Evolutionary conservation across 306 rosid species (phyloP), one percentile per base, ranked within the genome.

Genomic region (Pachyrhizus erosus): DNA sequence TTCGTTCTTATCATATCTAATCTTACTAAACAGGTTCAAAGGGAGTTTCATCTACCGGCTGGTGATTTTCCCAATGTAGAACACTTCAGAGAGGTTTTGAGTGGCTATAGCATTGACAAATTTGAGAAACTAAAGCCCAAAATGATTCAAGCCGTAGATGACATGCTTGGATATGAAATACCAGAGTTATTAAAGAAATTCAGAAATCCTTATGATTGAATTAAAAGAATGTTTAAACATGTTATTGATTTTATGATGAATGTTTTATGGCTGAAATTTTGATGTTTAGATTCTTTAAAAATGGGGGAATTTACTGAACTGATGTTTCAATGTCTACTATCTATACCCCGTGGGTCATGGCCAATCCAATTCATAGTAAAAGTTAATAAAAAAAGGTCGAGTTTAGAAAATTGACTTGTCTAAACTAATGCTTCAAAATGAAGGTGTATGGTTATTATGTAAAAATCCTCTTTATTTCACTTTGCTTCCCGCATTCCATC

Each of bases 131-230:
- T 96, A 72, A 96, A 91, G 88, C 93, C 99, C 24, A 93, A 91
- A 87, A 91, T 96, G 99, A 88, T 96, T 77, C 93, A 93, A 87
- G 87, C 92, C 0, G 97, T 96, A 0, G 98, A 96, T 40, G 94
- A 96, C 83, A 96, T 96, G 99, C 89, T 96, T 82, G 98, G 94
- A 65, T 96, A 93, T 37, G 98, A 93, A 49, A 90, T 96, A 72
- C 98, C 99, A 0, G 94, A 92, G n/a, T 91, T 96, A 55, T 54
- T 96, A 82, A 96, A 96, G 82, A 92, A 87, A 46, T 96, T 96
- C 65, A 89, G 90, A 83, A 96, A 93, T 71, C 99, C 97, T 23
- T 93, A 96, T 34, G 97, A 79, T 79, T 91, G 84, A 85, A 23
- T 34, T 43, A 54, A 3, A 70, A 64, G 39, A 34, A 48, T 34